phyloP scores from a whole-genome alignment of 305 asterid species.

The Fraxinus nigra region DNA sequence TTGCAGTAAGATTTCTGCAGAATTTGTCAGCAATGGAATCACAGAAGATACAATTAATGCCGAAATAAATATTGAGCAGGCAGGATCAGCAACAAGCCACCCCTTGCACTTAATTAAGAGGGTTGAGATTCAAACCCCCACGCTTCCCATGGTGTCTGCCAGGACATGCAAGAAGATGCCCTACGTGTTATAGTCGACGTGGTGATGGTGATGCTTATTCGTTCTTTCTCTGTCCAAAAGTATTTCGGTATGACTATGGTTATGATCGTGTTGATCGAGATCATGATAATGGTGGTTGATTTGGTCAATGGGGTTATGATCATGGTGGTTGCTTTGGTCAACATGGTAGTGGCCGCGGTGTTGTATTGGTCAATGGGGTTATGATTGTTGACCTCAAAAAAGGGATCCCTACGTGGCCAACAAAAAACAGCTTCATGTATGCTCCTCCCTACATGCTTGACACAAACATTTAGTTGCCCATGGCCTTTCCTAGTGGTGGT shows the following conservation, averaged over 20 bases:
- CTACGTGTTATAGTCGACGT: slow-evolving; percentile 93
- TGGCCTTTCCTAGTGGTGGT: too few species aligned
- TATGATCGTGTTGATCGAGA: slow-evolving; percentile 4
- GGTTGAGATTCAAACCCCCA: slow-evolving; percentile 84
- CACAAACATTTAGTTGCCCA: too few species aligned
- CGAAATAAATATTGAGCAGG: slow-evolving; percentile 88
- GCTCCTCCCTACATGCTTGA: too few species aligned
- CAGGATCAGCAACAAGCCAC: slow-evolving; percentile 92
- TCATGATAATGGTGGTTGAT: slow-evolving; percentile 6
- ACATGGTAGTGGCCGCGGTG: slow-evolving; percentile 12
- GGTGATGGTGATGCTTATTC: slow-evolving; percentile 52
- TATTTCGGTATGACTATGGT: slow-evolving; percentile 8
- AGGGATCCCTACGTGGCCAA: neutral
- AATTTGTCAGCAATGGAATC: slow-evolving; percentile 79
- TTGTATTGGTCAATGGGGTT: slow-evolving; percentile 7
- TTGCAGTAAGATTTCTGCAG: slow-evolving; percentile 83
- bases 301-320: slow-evolving; percentile 19
- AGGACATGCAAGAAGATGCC: slow-evolving; percentile 90
- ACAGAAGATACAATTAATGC: slow-evolving; percentile 71
- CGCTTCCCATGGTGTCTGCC: slow-evolving; percentile 93
- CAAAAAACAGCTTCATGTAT: too few species aligned
- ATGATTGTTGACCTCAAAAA: neutral
- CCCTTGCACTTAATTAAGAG: slow-evolving; percentile 83
- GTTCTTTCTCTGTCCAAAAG: slow-evolving; percentile 27
- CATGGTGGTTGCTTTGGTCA: slow-evolving; percentile 15